phyloP scores from a whole-genome alignment of 257 asterid genomes.

The Solanum medicagineum region DNA sequence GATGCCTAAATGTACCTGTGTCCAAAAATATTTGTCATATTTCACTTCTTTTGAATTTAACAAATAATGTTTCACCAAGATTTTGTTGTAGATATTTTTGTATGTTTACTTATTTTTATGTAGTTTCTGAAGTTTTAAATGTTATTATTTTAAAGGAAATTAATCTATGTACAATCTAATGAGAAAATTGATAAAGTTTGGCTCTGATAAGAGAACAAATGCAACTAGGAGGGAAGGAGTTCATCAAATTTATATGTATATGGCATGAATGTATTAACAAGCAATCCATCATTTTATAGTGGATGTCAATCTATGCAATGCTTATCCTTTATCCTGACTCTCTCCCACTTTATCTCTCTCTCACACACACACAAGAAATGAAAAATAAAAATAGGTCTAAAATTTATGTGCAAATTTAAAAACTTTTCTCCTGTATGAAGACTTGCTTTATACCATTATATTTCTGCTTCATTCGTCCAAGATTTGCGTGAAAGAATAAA shows the following conservation, averaged over 20 bases:
- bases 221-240: neutral
- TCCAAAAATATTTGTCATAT: neutral
- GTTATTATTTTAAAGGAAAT: neutral
- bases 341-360: no score
- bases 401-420: no score
- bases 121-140: neutral
- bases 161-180: neutral
- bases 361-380: neutral
- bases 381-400: neutral
- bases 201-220: neutral
- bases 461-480: no score
- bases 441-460: no score
- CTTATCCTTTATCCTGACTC: neutral
- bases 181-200: neutral
- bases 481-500: no score
- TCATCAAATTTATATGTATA: neutral
- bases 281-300: neutral
- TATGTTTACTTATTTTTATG: neutral
- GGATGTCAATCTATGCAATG: neutral
- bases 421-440: no score
- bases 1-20: neutral
- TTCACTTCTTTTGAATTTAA: neutral
- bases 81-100: neutral
- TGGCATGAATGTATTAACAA: neutral
- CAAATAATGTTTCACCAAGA: neutral